Base-by-base conservation (phyloP, 768 basidiomycete species). In the Tephrocybe sp. region DNA sequence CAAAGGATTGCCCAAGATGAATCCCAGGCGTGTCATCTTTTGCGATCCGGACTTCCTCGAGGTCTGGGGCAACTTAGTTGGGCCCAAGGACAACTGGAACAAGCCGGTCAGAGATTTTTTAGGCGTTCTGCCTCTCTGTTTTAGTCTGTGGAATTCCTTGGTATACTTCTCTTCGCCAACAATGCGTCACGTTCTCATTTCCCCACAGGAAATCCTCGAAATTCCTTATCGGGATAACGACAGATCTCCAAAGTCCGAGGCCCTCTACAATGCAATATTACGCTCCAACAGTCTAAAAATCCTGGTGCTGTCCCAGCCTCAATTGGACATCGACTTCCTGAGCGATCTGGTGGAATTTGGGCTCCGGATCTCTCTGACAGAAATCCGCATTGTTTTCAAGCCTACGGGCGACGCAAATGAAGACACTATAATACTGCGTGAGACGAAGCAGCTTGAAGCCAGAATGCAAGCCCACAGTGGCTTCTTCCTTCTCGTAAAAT, bases 21-120 rank as follows among this genome's bases (percentile, higher is more conserved):
- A 54, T 12, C 55, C 52, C 12, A 47, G 39, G 11, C 54, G 52
- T 15, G 47, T 59, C 25, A 41, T 61, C 7, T 1, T 56, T 3
- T 27, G n/a, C 12, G 51, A 56, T 40, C 19, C 21, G 2, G 34
- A 36, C 28, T 30, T 7, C 28, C 28, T 30, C 28, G 28, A 30
- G 12, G 28, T 30, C 6, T 30, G 28, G 28, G 28, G 28, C 8
- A 13, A 9, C n/a, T 31, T 9, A 24, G 6, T 30, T 30, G 28
- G 28, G 7, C 1, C 7, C 3, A 19, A 16, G 8, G 12, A 15
- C n/a, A n/a, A 24, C 24, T 30, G 28, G 28, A 44, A 44, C 16
- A 21, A 25, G 19, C 52, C 46, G 4, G 16, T 31, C 11, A 26
- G 41, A 11, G 31, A 53, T 28, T 42, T 53, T 32, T 16, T 44